A percentile compares a stretch with the other conserved stretches of the same genome.
Evolutionary conservation across 2,329 filamentous ascomycete species (phyloP).

Genomic region (Aspergillus fumigatus): DNA sequence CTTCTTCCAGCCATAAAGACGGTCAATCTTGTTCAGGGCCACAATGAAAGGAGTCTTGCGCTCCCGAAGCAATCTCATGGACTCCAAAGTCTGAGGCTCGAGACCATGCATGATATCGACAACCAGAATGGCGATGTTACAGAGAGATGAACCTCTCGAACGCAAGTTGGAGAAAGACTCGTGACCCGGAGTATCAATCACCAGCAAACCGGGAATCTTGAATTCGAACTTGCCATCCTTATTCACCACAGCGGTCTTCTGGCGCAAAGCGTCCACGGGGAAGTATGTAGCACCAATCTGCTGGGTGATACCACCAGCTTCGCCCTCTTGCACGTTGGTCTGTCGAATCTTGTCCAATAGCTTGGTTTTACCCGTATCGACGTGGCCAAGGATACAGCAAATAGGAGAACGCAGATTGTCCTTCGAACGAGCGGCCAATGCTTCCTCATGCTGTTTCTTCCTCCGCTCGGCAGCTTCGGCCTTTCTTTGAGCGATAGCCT

Average conservation of each 20-base stretch:
- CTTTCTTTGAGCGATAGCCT: constrained; percentile 72
- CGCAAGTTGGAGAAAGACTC: constrained; percentile 99
- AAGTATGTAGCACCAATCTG: constrained; percentile 99
- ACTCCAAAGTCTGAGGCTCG: constrained; percentile 94
- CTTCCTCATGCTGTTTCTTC: constrained; percentile 86
- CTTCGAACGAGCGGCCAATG: constrained; percentile 82
- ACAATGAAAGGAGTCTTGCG: constrained; percentile 97
- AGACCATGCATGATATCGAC: constrained; percentile 99
- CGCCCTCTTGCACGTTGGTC: constrained; percentile 97
- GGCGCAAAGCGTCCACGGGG: constrained; percentile 84
- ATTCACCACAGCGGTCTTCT: constrained; percentile 94
- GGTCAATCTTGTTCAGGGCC: constrained; percentile 98
- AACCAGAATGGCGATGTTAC: constrained; percentile 98
- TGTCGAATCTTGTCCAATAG: constrained; percentile 96
- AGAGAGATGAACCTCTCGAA: constrained; percentile 93
- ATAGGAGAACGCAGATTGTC: constrained; percentile 96
- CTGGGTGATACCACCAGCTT: constrained; percentile 98
- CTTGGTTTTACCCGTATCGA: constrained; percentile 99
- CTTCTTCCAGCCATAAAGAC: constrained; percentile 98
- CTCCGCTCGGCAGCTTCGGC: constrained; percentile 83
- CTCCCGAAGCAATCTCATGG: constrained; percentile 88
- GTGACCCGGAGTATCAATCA: constrained; percentile 99
- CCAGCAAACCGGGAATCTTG: constrained; percentile 92
- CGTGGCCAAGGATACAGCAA: constrained; percentile 99
- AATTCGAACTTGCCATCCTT: constrained; percentile 85